Evolutionary conservation across 345 rosid genomes (phyloP).

Genomic region (Dimocarpus longan): DNA sequence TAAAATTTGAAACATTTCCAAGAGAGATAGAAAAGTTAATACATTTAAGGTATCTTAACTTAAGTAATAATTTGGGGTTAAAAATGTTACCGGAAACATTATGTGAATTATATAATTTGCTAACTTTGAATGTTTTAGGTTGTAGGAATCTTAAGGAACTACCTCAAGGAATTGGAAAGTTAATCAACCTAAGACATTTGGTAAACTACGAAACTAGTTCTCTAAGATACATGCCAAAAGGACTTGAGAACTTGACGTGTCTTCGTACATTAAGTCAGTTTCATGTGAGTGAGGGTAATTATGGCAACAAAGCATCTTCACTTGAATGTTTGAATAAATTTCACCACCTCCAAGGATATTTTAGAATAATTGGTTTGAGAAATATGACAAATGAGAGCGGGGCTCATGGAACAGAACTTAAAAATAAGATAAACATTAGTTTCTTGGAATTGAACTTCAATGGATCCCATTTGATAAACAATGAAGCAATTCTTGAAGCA

Average conservation of each 20-base stretch:
- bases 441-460: not conserved
- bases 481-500: not conserved
- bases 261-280: no score
- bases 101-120: constrained; percentile 23
- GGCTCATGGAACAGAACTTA: no score
- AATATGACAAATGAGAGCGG: no score
- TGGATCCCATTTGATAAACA: not conserved
- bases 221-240: not conserved
- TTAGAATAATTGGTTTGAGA: no score
- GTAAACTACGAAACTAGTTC: not conserved
- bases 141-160: not conserved
- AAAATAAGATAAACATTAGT: no score
- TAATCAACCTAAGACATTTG: constrained; percentile 19
- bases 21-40: constrained; percentile 11
- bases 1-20: constrained; percentile 19
- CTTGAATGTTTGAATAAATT: no score
- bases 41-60: constrained; percentile 25
- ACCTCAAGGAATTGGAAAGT: constrained; percentile 20
- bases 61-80: constrained; percentile 9
- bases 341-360: no score
- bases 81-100: constrained; percentile 22
- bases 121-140: not conserved
- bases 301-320: no score
- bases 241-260: no score
- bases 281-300: no score